Percentiles rank a stretch among this genome's conserved stretches.
Evolutionary conservation across 345 rosid genomes (phyloP).

Genomic region (Sonneratia caseolaris): DNA sequence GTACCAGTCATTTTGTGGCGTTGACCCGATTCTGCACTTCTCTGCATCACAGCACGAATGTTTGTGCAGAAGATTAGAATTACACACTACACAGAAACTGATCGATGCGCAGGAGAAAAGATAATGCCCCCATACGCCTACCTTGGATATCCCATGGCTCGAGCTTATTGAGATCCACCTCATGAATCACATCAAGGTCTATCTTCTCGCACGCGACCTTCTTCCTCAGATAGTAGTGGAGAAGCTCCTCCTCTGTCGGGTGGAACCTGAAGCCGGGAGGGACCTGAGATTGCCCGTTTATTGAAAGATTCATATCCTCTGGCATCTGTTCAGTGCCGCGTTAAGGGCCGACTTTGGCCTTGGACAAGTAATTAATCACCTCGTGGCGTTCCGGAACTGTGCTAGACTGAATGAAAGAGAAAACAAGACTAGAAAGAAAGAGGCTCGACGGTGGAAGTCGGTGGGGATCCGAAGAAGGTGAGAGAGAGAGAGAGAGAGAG

Average conservation of each 20-base stretch:
- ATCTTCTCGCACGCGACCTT: slow-evolving; percentile 76
- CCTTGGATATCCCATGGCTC: slow-evolving; percentile 99
- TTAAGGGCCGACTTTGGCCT: not conserved
- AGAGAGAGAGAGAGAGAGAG: no score
- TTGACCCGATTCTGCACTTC: slow-evolving; percentile 81
- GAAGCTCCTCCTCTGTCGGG: slow-evolving; percentile 94
- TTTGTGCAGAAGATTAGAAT: no score
- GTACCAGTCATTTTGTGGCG: slow-evolving; percentile 98
- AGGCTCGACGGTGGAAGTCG: not conserved
- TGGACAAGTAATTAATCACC: not conserved
- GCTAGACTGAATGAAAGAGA: not conserved
- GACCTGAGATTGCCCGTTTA: slow-evolving; percentile 89
- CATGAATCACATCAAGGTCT: slow-evolving; percentile 90
- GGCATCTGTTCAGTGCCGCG: slow-evolving; percentile 14
- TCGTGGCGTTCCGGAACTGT: not conserved
- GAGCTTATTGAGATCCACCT: slow-evolving; percentile 96
- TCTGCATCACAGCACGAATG: slow-evolving; percentile 24
- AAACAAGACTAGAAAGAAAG: not conserved
- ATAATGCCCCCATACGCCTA: slow-evolving; percentile 1
- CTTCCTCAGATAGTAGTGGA: slow-evolving; percentile 84
- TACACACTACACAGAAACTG: no score
- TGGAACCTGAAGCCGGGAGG: slow-evolving; percentile 97
- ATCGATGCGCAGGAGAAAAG: no score
- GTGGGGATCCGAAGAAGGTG: not conserved
- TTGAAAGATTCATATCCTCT: slow-evolving; percentile 68